Base-by-base conservation (phyloP, 768 basidiomycete species). In the Tylopilus subfusipes region DNA sequence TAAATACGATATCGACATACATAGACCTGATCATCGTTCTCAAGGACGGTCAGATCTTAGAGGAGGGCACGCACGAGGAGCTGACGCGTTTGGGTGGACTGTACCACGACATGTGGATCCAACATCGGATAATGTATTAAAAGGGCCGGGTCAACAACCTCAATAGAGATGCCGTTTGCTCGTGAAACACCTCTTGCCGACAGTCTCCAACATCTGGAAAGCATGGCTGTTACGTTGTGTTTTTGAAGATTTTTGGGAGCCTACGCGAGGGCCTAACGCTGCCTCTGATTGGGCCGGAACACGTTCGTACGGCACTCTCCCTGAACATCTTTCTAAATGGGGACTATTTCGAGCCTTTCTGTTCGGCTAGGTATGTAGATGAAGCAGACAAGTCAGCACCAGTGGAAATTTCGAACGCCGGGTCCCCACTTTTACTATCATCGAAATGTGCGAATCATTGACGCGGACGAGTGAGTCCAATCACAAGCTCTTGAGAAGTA, bases 11-110 rank as follows among this genome's bases (percentile, higher is more conserved):
- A 9, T 33, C 2, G 12, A 19, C 21, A 48, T 33, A 10, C 51
- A 29, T 65, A 87, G 96, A 99, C 67, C 71, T 93, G 14, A 98
- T 98, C 69, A 90, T 99, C 45, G 95, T 98, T 13, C 79, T 99
- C 47, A 85, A 82, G 65, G 90, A 94, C n/a, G 97, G 97, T 0
- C 71, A 81, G 48, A 91, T 98, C 3, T 86, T 86, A 7, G 97
- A 99, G 70, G 83, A 96, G 69, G 97, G 97, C 12, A 93, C 91
- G 0, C 97, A 98, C 67, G 88, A 93, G 34, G 85, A 92, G 67
- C 75, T 98, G 18, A 73, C 98, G 69, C 81, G 76, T 22, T 70
- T 71, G 14, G 82, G 82, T 14, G 88, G 90, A 2, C 65, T 93
- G 54, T 93, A 93, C 68, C 73, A 82, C 55, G 80, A 82, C 56